Conservation (phyloP, 768 basidiomycete species). For the Coprinopsis sp. region DNA sequence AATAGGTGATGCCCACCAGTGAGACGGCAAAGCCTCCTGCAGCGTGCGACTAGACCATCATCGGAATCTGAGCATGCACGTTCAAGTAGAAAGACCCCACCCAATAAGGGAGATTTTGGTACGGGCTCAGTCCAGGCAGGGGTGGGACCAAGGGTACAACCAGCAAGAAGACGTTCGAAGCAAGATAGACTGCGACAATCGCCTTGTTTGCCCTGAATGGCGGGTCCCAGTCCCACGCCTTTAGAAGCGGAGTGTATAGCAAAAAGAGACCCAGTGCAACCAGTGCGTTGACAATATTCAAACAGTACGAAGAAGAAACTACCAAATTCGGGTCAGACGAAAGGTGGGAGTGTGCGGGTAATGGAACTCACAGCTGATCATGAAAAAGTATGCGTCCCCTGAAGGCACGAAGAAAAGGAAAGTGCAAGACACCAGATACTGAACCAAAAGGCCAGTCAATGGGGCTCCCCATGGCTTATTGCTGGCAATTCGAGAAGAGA, state of each 20-base stretch:
- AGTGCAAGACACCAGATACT: conserved; percentile 55
- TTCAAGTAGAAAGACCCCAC: conserved; percentile 34
- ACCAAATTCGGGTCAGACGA: not conserved
- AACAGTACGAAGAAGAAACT: conserved; percentile 55
- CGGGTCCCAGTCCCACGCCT: conserved; percentile 52
- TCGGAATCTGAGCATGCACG: not conserved
- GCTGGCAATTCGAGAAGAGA: conserved; percentile 61
- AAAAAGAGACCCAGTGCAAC: conserved; percentile 60
- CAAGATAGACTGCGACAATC: conserved; percentile 50
- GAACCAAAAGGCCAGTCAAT: conserved; percentile 53
- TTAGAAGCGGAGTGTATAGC: conserved; percentile 45
- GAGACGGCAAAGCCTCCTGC: conserved; percentile 44
- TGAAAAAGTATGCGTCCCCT: conserved; percentile 72
- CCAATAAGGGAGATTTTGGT: conserved; percentile 63
- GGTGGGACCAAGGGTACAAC: conserved; percentile 63
- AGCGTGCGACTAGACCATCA: conserved; percentile 41
- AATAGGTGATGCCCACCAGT: conserved; percentile 48
- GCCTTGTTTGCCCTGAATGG: conserved; percentile 55
- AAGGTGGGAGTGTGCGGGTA: not conserved
- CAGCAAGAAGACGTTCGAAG: conserved; percentile 64
- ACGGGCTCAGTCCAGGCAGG: conserved; percentile 41
- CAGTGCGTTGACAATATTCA: conserved; percentile 52
- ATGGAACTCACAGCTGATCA: conserved; percentile 50
- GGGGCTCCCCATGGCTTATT: conserved; percentile 71
- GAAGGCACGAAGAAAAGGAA: conserved; percentile 56